Evolutionary conservation across 305 asterid genomes (phyloP), one percentile per base, ranked within the genome.

Genomic region (Fraxinus floribunda): DNA sequence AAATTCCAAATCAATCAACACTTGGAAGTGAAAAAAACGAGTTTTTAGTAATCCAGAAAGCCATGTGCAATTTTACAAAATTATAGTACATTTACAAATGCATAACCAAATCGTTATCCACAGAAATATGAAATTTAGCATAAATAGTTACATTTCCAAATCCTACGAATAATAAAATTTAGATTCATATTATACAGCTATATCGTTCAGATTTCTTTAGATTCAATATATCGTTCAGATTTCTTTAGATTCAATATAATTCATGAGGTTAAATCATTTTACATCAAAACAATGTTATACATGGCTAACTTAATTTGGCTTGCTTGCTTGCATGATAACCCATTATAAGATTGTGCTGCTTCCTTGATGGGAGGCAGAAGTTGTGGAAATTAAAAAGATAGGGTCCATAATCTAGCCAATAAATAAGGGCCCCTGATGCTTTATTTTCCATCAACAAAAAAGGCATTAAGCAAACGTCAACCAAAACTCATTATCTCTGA

Each of bases 1-100:
- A 75, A 78, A 80, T 82, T 32, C 72, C 81, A 49, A 49, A 78
- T 83, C 82, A 85, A 72, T 83, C 39, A 78, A 82, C 38, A 35
- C 30, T 36, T 18, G 35, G 39, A 46, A 34, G 20, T 18, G 34
- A 77, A 39, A 10, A 8, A 24, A 24, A 44, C n/a, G 15, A 38
- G 26, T 76, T 76, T 24, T 46, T 77, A 10, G 18, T 11, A 68
- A 24, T 68, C 36, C 38, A 68, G 38, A 68, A 29, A 26, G 20
- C 36, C 74, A 66, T 29, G 13, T 13, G 20, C 18, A 30, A 68
- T 68, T 68, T 30, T 29, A 68, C n/a, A 66, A 29, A 68, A 68
- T 64, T 24, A 64, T 20, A 64, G 29, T 20, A 3, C 35, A 24
- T 64, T 64, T 64, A 22, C 34, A 24, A 9, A 64, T 64, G 68